phyloP scores from a whole-genome alignment of 805 yeast species.

The Saccharomycopsis capsularis region DNA sequence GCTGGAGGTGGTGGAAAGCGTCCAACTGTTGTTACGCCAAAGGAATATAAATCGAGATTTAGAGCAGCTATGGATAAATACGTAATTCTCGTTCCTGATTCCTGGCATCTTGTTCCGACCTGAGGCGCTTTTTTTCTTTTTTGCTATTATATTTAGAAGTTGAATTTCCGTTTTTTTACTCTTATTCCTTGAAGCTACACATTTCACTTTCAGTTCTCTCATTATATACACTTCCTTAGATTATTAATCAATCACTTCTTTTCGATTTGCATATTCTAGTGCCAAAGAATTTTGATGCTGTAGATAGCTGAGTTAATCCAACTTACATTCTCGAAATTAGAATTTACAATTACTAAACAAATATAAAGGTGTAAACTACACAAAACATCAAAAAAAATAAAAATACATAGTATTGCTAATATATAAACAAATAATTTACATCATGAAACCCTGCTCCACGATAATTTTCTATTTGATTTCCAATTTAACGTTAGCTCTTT shows the following conservation, averaged over 20 bases:
- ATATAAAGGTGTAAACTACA: neutral
- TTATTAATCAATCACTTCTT: no score
- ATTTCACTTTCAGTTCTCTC: neutral
- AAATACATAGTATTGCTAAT: neutral
- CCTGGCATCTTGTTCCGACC: neutral
- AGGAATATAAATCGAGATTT: slow-evolving; percentile 88
- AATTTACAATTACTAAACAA: no score
- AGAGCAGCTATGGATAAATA: slow-evolving; percentile 98
- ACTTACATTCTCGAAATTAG: no score
- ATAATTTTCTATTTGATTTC: neutral
- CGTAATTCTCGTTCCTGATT: slow-evolving; percentile 77
- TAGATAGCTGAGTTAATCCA: no score
- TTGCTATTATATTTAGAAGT: no score
- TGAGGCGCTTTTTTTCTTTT: neutral
- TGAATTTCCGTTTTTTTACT: neutral
- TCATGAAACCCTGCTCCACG: neutral
- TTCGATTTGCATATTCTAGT: neutral
- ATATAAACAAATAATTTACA: neutral
- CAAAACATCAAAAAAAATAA: no score
- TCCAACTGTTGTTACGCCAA: slow-evolving; percentile 95
- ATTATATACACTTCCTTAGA: no score
- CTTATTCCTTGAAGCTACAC: neutral
- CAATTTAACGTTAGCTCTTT: slow-evolving; percentile 9
- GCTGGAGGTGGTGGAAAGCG: slow-evolving; percentile 85
- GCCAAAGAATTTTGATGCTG: neutral